Evolutionary conservation across 2,329 filamentous ascomycete genomes (phyloP).

Genomic region (Pestalotiopsis sp.): DNA sequence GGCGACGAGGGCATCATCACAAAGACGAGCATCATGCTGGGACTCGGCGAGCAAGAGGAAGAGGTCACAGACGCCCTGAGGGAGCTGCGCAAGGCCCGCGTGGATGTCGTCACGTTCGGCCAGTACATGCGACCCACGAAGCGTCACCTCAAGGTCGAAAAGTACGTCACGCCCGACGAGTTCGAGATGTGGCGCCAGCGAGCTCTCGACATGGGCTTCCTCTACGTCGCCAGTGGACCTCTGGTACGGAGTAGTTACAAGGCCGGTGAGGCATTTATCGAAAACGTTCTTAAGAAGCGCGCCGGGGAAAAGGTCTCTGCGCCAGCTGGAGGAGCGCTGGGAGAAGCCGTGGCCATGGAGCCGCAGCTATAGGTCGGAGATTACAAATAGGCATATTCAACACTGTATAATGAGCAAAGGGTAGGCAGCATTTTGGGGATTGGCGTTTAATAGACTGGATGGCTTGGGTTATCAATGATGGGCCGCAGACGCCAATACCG

Average conservation of each 20-base stretch:
- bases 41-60: constrained; percentile 87
- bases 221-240: constrained; percentile 94
- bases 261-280: constrained; percentile 96
- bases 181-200: constrained; percentile 92
- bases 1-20: constrained; percentile 77
- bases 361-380: constrained; percentile 7
- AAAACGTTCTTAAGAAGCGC: constrained; percentile 93
- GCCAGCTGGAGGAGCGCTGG: constrained; percentile 7
- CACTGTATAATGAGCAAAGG: constrained; percentile 11
- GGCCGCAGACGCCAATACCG: neutral
- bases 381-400: constrained; percentile 6
- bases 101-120: constrained; percentile 98
- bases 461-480: neutral
- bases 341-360: constrained; percentile 14
- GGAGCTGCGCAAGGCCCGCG: constrained; percentile 77
- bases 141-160: constrained; percentile 94
- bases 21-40: constrained; percentile 98
- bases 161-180: constrained; percentile 87
- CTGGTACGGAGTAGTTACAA: constrained; percentile 96
- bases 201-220: constrained; percentile 91
- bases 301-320: constrained; percentile 43
- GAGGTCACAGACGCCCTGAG: constrained; percentile 79
- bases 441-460: constrained; percentile 8
- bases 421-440: neutral
- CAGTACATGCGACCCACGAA: constrained; percentile 99